Percentiles rank a stretch among this genome's conserved stretches.
Conservation (phyloP, 768 basidiomycete genomes). For the Mycena albidolilacea region DNA sequence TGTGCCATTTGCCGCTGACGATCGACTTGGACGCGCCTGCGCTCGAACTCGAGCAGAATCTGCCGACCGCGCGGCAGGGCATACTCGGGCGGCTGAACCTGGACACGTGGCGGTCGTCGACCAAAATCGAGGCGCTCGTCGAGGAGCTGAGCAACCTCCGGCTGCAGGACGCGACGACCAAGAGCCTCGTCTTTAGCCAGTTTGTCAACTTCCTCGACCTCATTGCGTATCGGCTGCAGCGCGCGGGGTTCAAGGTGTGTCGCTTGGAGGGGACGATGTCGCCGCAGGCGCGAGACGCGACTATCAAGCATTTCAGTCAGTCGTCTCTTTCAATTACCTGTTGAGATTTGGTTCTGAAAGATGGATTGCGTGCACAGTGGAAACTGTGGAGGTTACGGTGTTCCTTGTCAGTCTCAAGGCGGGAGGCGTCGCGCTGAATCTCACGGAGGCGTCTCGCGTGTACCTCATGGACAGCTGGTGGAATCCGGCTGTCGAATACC, state of each 20-base stretch:
- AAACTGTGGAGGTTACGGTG: constrained; percentile 94
- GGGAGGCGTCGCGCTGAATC: constrained; percentile 92
- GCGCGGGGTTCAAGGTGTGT: constrained; percentile 94
- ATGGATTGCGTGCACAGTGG: constrained; percentile 65
- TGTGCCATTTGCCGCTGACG: constrained; percentile 92
- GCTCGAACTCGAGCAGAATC: constrained; percentile 81
- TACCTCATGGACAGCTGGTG: constrained; percentile 99
- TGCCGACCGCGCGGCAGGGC: constrained; percentile 78
- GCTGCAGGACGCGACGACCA: constrained; percentile 89
- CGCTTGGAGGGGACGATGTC: constrained; percentile 97
- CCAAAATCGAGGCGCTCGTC: constrained; percentile 96
- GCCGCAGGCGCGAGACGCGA: constrained; percentile 95
- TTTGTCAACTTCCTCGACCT: constrained; percentile 95
- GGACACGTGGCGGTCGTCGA: constrained; percentile 93
- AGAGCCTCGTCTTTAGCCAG: constrained; percentile 97
- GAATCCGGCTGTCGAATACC: constrained; percentile 97
- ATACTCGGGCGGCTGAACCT: constrained; percentile 93
- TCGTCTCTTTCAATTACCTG: constrained; percentile 31
- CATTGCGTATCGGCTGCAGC: constrained; percentile 93
- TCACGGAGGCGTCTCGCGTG: constrained; percentile 93
- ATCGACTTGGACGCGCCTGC: constrained; percentile 98
- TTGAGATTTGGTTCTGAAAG: neutral
- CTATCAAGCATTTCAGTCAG: constrained; percentile 94
- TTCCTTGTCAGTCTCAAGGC: constrained; percentile 98
- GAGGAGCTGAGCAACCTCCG: constrained; percentile 93